Base-by-base conservation (phyloP, 2,329 filamentous ascomycete genomes). In the Tolypocladium inflatum region DNA sequence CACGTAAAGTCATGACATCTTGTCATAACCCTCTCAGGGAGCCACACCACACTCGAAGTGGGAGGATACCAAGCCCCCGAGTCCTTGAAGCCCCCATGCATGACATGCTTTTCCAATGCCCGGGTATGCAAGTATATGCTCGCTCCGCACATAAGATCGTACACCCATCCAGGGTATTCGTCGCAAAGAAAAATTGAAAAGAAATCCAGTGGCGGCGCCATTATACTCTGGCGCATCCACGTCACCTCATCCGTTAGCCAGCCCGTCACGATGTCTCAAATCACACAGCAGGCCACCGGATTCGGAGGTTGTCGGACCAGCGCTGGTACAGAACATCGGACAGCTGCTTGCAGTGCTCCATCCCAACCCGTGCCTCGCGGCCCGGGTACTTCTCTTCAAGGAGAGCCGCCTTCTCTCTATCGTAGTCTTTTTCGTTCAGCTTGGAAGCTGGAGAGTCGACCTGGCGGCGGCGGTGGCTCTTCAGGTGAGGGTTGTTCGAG, bases 291-390 rank as follows among this genome's bases (percentile, higher is more conserved):
- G 80, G 80, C 88, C 88, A 92, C 58, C 88, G 79, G 57, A 83
- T 80, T 62, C 86, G 85, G 65, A 97, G 76, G 2, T 91, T 91
- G 59, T 95, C 90, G 3, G 87, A 85, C 94, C 94, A 99, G 50
- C 93, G 84, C 19, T 87, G 85, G 74, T 97, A 97, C 23, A 99
- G 81, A 23, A 96, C 90, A 70, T 97, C 91, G 1, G 90, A 90
- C 42, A 97, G 79, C 69, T 96, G 85, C 68, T 91, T 90, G 63
- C 88, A 89, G 73, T 97, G 93, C 72, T 97, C 92, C 90, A 97
- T 93, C 2, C 91, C 93, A 1, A 85, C 81, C 53, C 74, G 73
- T 2, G 80, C 68, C 56, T 80, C 75, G 43, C 79, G 78, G 1
- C 81, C 81, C 1, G 82, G 82, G 57, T 81, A 83, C 64, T 78